Evolutionary conservation across 129 eudicot genomes (phyloP), one percentile per base, ranked within the genome.

Genomic region (Arctium lappa): DNA sequence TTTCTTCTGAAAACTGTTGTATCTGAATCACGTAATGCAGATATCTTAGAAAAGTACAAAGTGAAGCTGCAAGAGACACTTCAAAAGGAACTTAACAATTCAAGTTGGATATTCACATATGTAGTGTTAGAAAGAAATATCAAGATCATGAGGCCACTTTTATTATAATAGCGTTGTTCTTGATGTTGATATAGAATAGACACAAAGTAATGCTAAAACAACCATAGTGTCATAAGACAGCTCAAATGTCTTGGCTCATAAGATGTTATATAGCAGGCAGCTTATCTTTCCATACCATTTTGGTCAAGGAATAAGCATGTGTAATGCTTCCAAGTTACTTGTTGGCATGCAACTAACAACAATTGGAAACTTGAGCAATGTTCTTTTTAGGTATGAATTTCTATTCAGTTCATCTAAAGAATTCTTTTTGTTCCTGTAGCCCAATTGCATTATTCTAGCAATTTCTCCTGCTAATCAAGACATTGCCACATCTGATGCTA

Each of bases 401-500:
- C 60, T 50, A 36, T 32, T 82, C 33, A 11, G 46, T 32, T 85
- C 44, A 80, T 78, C 62, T 63, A 50, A 75, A 40, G n/a, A 18
- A 66, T n/a, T 69, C 5, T 74, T 22, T 22, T 66, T 76, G 42
- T 66, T 82, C 15, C 22, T 86, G 89, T 79, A 96, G 99, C 99
- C 98, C 18, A 96, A 91, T 84, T 93, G 98, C 91, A 96, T 96
- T 76, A 96, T 96, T 44, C 88, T 96, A 88, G 99, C 99, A 75
- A 96, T 96, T 90, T 96, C 99, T 83, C 99, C 99, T 82, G 99
- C 99, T 81, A 96, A 96, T 89, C 99, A 96, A 93, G 99, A 96
- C 91, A 96, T 96, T 84, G 99, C 99, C 84, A 96, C 99, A 73
- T 96, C 99, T 12, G 99, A 96, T 93, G 99, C 99, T 77, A 96